phyloP scores from a whole-genome alignment of 2,329 filamentous ascomycete genomes.

The Cytospora piceicola region DNA sequence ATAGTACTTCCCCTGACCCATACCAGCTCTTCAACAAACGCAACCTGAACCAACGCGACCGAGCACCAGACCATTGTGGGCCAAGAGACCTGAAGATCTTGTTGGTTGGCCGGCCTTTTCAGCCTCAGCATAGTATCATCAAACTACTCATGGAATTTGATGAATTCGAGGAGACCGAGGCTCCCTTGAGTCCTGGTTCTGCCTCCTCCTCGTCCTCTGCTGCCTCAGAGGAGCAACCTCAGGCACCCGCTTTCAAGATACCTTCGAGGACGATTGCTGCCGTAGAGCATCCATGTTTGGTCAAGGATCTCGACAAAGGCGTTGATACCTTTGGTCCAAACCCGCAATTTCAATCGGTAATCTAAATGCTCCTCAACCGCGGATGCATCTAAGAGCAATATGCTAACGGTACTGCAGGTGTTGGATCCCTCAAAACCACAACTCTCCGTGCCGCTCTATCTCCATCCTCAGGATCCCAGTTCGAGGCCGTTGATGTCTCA shows the following conservation, averaged over 20 bases:
- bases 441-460: constrained; percentile 67
- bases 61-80: background rate
- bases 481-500: constrained; percentile 79
- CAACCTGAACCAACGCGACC: background rate
- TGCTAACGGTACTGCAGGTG: constrained; percentile 41
- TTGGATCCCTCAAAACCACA: constrained; percentile 50
- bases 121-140: background rate
- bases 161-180: constrained; percentile 22
- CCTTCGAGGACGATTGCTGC: constrained; percentile 45
- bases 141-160: background rate
- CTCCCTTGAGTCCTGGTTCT: constrained; percentile 11
- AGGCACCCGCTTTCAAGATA: constrained; percentile 44
- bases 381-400: background rate
- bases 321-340: constrained; percentile 46
- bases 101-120: background rate
- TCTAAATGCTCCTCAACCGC: constrained; percentile 14
- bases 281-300: constrained; percentile 49
- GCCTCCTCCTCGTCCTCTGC: constrained; percentile 7
- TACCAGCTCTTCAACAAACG: background rate
- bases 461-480: constrained; percentile 79
- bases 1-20: background rate
- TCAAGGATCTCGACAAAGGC: constrained; percentile 47
- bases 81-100: background rate
- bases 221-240: constrained; percentile 24
- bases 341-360: constrained; percentile 45